Evolutionary conservation across 2,329 filamentous ascomycete species (phyloP), one percentile per base, ranked within the genome.

Genomic region (Talaromyces funiculosus): DNA sequence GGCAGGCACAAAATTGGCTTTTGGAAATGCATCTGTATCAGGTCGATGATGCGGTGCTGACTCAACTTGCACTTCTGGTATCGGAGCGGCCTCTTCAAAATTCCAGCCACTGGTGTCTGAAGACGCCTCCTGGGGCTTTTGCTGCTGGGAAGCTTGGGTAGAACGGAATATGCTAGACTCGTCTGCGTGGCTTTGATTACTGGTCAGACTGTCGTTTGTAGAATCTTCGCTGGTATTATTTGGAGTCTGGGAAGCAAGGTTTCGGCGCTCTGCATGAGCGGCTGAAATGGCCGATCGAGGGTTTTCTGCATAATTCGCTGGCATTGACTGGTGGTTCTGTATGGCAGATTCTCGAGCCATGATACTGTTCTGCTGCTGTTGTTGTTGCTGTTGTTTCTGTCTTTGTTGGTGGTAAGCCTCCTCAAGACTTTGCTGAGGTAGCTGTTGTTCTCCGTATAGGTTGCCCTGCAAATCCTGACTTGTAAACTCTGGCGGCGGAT

Each of bases 1-100:
- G 35, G 90, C 84, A 8, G 88, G 80, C 63, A 88, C 88, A 60
- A 91, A 84, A 62, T 85, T 91, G 45, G 92, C 89, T 49, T 85
- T 87, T 0, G 93, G 92, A 64, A 97, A 97, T 4, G 85, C 83
- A 73, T 97, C 93, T 0, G 88, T 94, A 70, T 97, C 93, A 1
- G 91, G 92, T 63, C 92, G 77, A 63, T 84, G 78, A 10, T 86
- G 76, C 73, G 87, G 65, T 69, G 80, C 78, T 1, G 78, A 69
- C 57, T 76, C 76, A 65, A 69, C 26, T 71, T 74, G 64, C 1
- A 69, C 65, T 53, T 73, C 73, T 42, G 55, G 14, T 6, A 49
- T 24, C 2, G 90, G 88, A 0, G 84, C 77, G 57, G 78, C 68
- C n/a, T 97, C 92, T 58, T 93, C 90, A 67, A 99, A 99, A 69